These are phyloP conservation scores for Amanita jacksonii DNA, from an alignment of 768 basidiomycete genomes.

Conservation along the genomic window DNA sequence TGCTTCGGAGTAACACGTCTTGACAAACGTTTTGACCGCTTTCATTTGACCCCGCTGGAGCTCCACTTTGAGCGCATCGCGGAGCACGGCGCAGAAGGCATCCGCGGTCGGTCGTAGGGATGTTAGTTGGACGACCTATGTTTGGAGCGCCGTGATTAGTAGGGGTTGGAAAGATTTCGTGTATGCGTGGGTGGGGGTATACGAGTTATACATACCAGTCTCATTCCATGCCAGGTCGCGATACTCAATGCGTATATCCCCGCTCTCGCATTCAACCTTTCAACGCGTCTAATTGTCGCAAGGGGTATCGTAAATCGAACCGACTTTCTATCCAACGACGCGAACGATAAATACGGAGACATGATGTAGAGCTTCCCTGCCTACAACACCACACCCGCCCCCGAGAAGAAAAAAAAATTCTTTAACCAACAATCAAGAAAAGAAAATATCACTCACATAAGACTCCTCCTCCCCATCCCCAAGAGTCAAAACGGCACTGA, in stretches of 20 bases:
- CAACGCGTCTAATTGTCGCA: conserved; percentile 87
- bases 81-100: conserved; percentile 80
- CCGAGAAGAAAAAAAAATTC: too few relatives aligned
- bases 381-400: too few relatives aligned
- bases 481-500: conserved; percentile 81
- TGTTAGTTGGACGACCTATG: conserved; percentile 86
- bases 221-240: conserved; percentile 88
- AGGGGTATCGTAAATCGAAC: conserved; percentile 88
- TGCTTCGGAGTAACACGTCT: conserved; percentile 92
- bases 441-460: conserved; percentile 61
- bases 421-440: too few relatives aligned
- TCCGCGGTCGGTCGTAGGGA: conserved; percentile 90
- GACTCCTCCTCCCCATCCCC: conserved; percentile 83
- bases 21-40: conserved; percentile 78
- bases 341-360: conserved; percentile 84
- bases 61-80: conserved; percentile 83
- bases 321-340: conserved; percentile 86
- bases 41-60: conserved; percentile 93
- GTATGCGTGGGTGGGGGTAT: conserved; percentile 3
- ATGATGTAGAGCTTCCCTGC: conserved; percentile 86
- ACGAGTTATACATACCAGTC: conserved; percentile 86
- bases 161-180: too few relatives aligned
- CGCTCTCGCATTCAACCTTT: conserved; percentile 85
- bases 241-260: conserved; percentile 96
- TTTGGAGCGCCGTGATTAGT: neutral